These are phyloP conservation scores for Kuraishia molischiana DNA, from an alignment of 805 yeast genomes.

Conservation along the genomic window DNA sequence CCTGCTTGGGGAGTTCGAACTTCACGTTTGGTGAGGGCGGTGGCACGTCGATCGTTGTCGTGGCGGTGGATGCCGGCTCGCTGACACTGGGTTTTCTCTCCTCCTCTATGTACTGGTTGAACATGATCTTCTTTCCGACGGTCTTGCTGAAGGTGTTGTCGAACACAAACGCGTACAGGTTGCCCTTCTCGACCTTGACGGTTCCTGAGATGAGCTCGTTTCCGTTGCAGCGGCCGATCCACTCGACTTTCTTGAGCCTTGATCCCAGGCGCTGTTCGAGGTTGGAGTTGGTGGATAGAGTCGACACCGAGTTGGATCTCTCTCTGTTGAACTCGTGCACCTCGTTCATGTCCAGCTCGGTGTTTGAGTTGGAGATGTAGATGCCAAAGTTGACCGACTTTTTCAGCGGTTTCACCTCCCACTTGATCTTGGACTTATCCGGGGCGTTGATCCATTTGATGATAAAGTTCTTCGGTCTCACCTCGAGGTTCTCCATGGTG, in stretches of 20 bases:
- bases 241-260: slow-evolving; percentile 39
- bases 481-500: slow-evolving; percentile 79
- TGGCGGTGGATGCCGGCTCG: slow-evolving; percentile 3
- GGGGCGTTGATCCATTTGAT: slow-evolving; percentile 87
- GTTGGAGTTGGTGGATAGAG: slow-evolving; percentile 24
- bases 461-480: slow-evolving; percentile 80
- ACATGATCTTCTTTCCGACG: slow-evolving; percentile 70
- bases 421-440: slow-evolving; percentile 53
- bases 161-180: slow-evolving; percentile 78
- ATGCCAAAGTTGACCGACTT: slow-evolving; percentile 38
- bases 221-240: slow-evolving; percentile 48
- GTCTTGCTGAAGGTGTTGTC: slow-evolving; percentile 89
- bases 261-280: slow-evolving; percentile 51
- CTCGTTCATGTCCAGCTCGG: neutral
- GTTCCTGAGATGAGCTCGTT: slow-evolving; percentile 57
- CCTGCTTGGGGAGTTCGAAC: slow-evolving; percentile 15
- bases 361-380: slow-evolving; percentile 17
- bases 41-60: neutral
- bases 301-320: slow-evolving; percentile 1
- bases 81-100: slow-evolving; percentile 5
- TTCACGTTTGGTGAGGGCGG: slow-evolving; percentile 11
- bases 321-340: neutral
- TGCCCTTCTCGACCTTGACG: slow-evolving; percentile 49
- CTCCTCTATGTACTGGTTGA: slow-evolving; percentile 37
- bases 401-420: slow-evolving; percentile 77